phyloP scores from a whole-genome alignment of 495 filamentous ascomycete genomes.

The Aspergillus avenaceus region DNA sequence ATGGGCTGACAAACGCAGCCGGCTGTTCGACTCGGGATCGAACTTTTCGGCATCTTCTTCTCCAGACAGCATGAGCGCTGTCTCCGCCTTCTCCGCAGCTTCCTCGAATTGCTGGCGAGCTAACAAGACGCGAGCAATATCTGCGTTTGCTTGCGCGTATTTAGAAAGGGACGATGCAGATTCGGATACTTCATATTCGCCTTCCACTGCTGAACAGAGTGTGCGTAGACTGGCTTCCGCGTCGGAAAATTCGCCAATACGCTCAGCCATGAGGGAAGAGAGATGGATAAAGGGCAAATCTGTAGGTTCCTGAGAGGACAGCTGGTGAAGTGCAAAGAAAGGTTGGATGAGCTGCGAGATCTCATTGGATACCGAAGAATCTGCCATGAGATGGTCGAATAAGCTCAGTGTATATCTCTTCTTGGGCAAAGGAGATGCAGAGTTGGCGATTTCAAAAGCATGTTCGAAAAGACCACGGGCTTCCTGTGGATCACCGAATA shows the following conservation, averaged over 20 bases:
- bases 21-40: slow-evolving; percentile 55
- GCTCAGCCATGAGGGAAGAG: slow-evolving; percentile 73
- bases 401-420: slow-evolving; percentile 70
- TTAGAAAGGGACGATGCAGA: slow-evolving; percentile 63
- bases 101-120: slow-evolving; percentile 57
- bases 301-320: slow-evolving; percentile 60
- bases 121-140: slow-evolving; percentile 75
- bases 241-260: slow-evolving; percentile 61
- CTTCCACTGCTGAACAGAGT: slow-evolving; percentile 66
- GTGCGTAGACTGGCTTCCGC: slow-evolving; percentile 60
- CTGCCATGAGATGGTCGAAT: slow-evolving; percentile 70
- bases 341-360: slow-evolving; percentile 64
- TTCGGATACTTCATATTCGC: slow-evolving; percentile 79
- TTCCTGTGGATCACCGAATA: slow-evolving; percentile 68
- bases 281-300: slow-evolving; percentile 74
- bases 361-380: slow-evolving; percentile 52
- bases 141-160: slow-evolving; percentile 82
- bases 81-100: slow-evolving; percentile 69
- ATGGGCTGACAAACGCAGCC: slow-evolving; percentile 75
- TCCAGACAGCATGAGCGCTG: slow-evolving; percentile 65
- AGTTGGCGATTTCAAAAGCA: slow-evolving; percentile 85
- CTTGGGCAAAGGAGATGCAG: slow-evolving; percentile 65
- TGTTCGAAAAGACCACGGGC: slow-evolving; percentile 87
- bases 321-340: slow-evolving; percentile 81
- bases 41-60: slow-evolving; percentile 48